A percentile compares a stretch with the other conserved stretches of the same genome.
phyloP scores from a whole-genome alignment of 805 yeast species.

The Blastobotrys peoriensis region DNA sequence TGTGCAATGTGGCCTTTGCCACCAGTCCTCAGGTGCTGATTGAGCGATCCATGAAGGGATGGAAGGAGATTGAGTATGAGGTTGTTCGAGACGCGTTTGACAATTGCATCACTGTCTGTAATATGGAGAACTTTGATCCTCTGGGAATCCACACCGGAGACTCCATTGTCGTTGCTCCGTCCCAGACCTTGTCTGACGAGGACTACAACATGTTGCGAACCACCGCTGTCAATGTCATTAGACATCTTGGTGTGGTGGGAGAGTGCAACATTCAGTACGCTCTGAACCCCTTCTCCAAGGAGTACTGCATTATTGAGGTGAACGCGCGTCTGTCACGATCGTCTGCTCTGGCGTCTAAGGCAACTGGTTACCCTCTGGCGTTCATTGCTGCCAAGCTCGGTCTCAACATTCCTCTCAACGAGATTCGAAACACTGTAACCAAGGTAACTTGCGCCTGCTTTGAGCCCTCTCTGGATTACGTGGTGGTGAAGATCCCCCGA shows the following conservation, averaged over 20 bases:
- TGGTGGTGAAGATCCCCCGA: conserved; percentile 96
- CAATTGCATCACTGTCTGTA: conserved; percentile 98
- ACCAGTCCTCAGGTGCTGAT: conserved; percentile 93
- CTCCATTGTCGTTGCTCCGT: conserved; percentile 97
- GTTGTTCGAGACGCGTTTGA: conserved; percentile 97
- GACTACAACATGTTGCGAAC: conserved; percentile 97
- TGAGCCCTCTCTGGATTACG: conserved; percentile 95
- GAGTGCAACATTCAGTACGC: conserved; percentile 99
- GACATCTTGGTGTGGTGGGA: conserved; percentile 98
- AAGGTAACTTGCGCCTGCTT: conserved; percentile 92
- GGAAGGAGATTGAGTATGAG: conserved; percentile 98
- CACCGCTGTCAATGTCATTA: conserved; percentile 93
- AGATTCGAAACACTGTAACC: conserved; percentile 89
- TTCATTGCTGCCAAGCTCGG: conserved; percentile 97
- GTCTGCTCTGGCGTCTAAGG: conserved; percentile 98
- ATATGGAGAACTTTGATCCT: conserved; percentile 99
- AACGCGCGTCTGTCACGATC: conserved; percentile 97
- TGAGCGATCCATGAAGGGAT: conserved; percentile 96
- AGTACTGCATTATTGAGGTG: conserved; percentile 95
- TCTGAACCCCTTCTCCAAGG: conserved; percentile 85
- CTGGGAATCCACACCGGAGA: conserved; percentile 99
- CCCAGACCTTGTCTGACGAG: conserved; percentile 93
- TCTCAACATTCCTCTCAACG: conserved; percentile 83
- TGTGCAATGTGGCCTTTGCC: conserved; percentile 90
- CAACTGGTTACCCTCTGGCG: conserved; percentile 97